Evolutionary conservation across 331 rosid species (phyloP).

Genomic region (Dryas integrifolia): DNA sequence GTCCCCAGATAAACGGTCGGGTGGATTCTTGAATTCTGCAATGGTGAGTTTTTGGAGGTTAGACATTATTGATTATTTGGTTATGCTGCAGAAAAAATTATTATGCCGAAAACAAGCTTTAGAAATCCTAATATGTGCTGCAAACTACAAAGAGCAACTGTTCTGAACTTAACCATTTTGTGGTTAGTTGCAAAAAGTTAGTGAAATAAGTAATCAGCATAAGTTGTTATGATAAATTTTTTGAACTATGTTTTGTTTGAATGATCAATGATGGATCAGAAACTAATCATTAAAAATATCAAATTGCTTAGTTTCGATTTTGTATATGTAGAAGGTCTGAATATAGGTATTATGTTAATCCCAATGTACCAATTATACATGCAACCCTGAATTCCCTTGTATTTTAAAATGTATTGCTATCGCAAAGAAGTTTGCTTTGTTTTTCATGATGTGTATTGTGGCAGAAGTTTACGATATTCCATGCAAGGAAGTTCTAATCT

Average conservation of each 20-base stretch:
- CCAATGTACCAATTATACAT: background rate
- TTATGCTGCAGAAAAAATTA: background rate
- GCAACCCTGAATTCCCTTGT: background rate
- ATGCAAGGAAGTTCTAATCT: conserved; percentile 4
- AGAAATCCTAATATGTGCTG: background rate
- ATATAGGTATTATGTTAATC: background rate
- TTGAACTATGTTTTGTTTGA: background rate
- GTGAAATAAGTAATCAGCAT: background rate
- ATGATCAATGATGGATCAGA: background rate
- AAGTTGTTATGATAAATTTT: background rate
- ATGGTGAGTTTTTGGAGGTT: conserved; percentile 50
- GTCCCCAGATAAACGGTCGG: conserved; percentile 87
- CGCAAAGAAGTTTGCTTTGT: background rate
- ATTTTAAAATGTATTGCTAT: background rate
- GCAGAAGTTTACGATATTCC: background rate
- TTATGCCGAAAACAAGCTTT: background rate
- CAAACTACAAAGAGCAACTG: background rate
- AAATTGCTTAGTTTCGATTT: background rate
- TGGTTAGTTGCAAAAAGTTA: background rate
- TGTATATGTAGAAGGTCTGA: background rate
- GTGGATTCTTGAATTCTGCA: conserved; percentile 84
- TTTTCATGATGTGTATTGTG: background rate
- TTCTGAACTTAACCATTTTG: background rate
- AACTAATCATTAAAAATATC: background rate
- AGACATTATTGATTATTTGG: background rate